A percentile compares a stretch with the other conserved stretches of the same genome.
These are phyloP conservation scores for Saturnispora sanitii DNA, from an alignment of 805 yeast genomes.

Conservation along the genomic window DNA sequence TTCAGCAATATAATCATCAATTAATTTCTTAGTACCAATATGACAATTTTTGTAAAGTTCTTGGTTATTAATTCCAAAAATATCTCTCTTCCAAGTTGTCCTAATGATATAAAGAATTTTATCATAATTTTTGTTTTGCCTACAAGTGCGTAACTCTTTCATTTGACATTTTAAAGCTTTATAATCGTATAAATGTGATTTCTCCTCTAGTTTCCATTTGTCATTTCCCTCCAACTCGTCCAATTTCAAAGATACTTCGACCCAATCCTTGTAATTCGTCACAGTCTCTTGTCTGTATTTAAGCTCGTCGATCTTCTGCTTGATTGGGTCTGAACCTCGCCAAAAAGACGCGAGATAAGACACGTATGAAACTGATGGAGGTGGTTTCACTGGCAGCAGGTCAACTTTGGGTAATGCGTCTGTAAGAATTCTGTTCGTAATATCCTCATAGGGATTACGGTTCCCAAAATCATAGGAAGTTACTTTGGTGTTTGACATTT, in stretches of 20 bases:
- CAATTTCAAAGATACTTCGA: constrained; percentile 45
- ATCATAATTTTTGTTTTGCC: constrained; percentile 47
- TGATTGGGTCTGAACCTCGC: not conserved
- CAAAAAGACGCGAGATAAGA: not conserved
- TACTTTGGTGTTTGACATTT: constrained; percentile 12
- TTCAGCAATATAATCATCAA: constrained; percentile 76
- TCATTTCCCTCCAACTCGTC: constrained; percentile 59
- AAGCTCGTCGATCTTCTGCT: not conserved
- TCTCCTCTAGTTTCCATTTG: constrained; percentile 58
- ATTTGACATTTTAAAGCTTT: constrained; percentile 45
- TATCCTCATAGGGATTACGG: constrained; percentile 21
- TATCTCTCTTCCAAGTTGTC: constrained; percentile 75
- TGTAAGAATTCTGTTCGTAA: constrained; percentile 15
- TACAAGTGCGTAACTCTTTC: constrained; percentile 46
- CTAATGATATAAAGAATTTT: constrained; percentile 63
- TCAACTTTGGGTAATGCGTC: constrained; percentile 2
- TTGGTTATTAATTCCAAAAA: constrained; percentile 81
- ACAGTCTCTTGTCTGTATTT: constrained; percentile 34
- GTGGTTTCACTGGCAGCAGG: not conserved
- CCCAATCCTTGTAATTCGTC: constrained; percentile 51
- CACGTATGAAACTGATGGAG: not conserved
- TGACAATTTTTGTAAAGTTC: constrained; percentile 67
- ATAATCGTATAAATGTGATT: constrained; percentile 66
- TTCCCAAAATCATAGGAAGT: constrained; percentile 16
- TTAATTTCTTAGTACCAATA: constrained; percentile 75